These are phyloP conservation scores for Globisporangium paroecandrum DNA, from an alignment of 352 stramenopile genomes.

Conservation along the genomic window DNA sequence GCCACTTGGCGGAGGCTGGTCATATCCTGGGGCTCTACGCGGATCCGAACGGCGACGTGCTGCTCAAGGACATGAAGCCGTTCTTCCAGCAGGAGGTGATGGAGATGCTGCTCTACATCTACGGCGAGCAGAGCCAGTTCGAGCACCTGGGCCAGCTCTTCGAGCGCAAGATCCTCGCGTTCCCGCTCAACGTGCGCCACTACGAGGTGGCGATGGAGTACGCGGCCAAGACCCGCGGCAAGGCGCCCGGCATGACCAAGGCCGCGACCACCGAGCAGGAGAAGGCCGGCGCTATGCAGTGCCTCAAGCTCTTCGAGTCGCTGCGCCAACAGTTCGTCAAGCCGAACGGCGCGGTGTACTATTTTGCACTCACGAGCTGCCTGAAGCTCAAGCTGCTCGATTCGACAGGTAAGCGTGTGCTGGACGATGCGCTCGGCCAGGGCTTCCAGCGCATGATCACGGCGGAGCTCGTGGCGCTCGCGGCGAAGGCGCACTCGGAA, in stretches of 20 bases:
- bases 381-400: constrained; percentile 47
- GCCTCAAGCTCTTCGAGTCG: constrained; percentile 70
- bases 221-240: constrained; percentile 8
- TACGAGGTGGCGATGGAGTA: constrained; percentile 78
- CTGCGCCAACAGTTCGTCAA: constrained; percentile 74
- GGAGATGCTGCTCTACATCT: constrained; percentile 70
- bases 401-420: constrained; percentile 39
- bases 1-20: constrained; percentile 39
- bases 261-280: constrained; percentile 22
- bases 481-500: constrained; percentile 23
- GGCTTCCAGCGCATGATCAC: constrained; percentile 33
- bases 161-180: constrained; percentile 39
- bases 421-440: constrained; percentile 52
- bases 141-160: constrained; percentile 46
- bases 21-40: constrained; percentile 55
- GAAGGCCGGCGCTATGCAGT: constrained; percentile 33
- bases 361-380: constrained; percentile 66
- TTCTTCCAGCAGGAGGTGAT: constrained; percentile 63
- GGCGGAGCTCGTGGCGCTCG: constrained; percentile 27
- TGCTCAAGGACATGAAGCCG: constrained; percentile 47
- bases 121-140: constrained; percentile 50
- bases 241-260: constrained; percentile 7
- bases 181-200: constrained; percentile 52
- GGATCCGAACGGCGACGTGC: constrained; percentile 30
- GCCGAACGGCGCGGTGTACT: constrained; percentile 69